phyloP scores from a whole-genome alignment of 768 basidiomycete genomes.

The Leucocoprinus leucothites region DNA sequence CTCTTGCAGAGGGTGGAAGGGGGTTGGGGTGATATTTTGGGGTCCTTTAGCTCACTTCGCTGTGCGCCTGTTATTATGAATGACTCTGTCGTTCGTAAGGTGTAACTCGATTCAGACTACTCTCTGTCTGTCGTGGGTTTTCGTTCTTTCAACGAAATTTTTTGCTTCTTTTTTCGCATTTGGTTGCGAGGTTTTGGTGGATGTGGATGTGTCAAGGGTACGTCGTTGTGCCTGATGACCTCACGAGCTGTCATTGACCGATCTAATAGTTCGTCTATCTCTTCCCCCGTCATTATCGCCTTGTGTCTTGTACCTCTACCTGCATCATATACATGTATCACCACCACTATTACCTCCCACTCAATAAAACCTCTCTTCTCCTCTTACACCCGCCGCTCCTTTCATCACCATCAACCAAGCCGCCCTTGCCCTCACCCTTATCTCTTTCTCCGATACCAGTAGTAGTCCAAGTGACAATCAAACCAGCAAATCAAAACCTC shows the following conservation, averaged over 20 bases:
- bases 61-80: slow-evolving; percentile 35
- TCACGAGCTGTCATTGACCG: no score
- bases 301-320: slow-evolving; percentile 4
- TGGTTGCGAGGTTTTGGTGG: background rate
- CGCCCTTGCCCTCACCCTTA: background rate
- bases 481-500: slow-evolving; percentile 18
- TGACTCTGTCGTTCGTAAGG: slow-evolving; percentile 7
- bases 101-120: slow-evolving; percentile 69
- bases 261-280: background rate
- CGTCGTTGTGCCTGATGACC: no score
- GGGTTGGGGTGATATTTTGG: slow-evolving; percentile 12
- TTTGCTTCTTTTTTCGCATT: slow-evolving; percentile 19
- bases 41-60: slow-evolving; percentile 70
- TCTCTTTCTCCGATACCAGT: background rate
- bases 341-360: slow-evolving; percentile 26
- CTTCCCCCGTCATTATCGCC: background rate
- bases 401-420: no score
- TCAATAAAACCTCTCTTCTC: slow-evolving; percentile 30
- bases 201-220: no score
- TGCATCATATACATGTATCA: slow-evolving; percentile 10
- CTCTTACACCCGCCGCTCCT: slow-evolving; percentile 22
- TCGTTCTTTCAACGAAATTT: slow-evolving; percentile 17
- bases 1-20: slow-evolving; percentile 8
- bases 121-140: slow-evolving; percentile 50
- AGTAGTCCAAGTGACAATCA: slow-evolving; percentile 32